Evolutionary conservation across 202 grass and related monocot genomes (phyloP), one percentile per base, ranked within the genome.

Genomic region (Sporobolus alterniflorus): DNA sequence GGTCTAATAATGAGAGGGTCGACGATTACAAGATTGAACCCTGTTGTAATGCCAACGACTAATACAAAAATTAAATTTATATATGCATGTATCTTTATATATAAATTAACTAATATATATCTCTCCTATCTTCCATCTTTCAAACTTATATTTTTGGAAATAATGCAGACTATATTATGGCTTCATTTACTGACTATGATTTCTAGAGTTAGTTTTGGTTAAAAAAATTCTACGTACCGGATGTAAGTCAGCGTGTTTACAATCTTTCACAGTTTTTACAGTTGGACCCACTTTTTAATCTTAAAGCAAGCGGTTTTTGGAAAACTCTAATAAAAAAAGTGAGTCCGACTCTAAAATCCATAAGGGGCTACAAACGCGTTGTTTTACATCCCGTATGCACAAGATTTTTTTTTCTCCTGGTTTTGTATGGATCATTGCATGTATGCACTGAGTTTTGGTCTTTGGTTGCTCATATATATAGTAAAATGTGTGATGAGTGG

Each of bases 21-120:
- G 64, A 59, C 16, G 80, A 75, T 65, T 89, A 72, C 64, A 51
- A 85, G 66, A 64, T 79, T 55, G 51, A 87, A 79, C 74, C 73
- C 49, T 73, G 68, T 60, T 73, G 68, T 60, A 69, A 70, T 79
- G 70, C 50, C 46, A 77, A 64, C 16, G 46, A 50, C 50, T 47
- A 41, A 47, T 66, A 41, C 21, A 84, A 39, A 39, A 1, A 6
- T 8, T 39, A 39, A 39, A 1, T 39, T 8, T 39, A 39, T 39
- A 8, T 6, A 39, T 39, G 6, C 8, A 39, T 39, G 36, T 39
- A 39, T 39, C 36, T 39, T 39, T 14, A 40, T 11, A 8, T n/a
- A 41, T 76, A 77, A 61, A 64, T 39, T 36, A 87, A 29, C 46
- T 29, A n/a, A 65, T 8, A 52, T 63, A 16, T 39, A 4, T 39